Base-by-base conservation (phyloP, 2,329 filamentous ascomycete genomes). In the Metarhizium anisopliae region DNA sequence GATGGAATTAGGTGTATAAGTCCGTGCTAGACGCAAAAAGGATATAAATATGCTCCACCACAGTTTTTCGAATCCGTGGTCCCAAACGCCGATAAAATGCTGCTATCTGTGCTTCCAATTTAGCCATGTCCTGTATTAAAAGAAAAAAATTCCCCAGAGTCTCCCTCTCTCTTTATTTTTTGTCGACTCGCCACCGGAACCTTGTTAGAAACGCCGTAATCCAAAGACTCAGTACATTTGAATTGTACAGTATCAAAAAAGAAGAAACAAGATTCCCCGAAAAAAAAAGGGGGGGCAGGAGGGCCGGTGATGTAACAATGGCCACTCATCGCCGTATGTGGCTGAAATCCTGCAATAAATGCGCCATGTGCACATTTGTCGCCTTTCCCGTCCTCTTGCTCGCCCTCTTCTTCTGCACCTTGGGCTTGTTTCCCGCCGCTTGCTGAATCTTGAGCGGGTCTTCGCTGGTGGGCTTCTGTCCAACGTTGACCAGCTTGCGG, bases 361-460 rank as follows among this genome's bases (percentile, higher is more conserved):
- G 84, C 62, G 80, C 79, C 90, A 96, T 95, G 69, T 96, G 91
- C 32, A 84, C 84, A 68, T 96, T 96, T 30, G 90, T 95, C 56
- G 87, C 85, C 78, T 92, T 94, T 61, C 87, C 89, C 47, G 83
- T 83, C 58, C 85, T 81, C 61, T 89, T 82, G 62, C 74, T 72
- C 30, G 76, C 74, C 49, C 84, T 77, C 68, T 89, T 89, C 73
- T 89, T 88, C 70, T 85, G 84, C 74, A 87, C 86, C 74, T 89
- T 88, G 62, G 85, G 73, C 67, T 81, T 83, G 58, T 79, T 81
- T 16, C 42, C 42, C 25, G 79, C 74, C 16, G 60, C 66, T 52
- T 65, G 61, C 40, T 60, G 64, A 6, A 62, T 51, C 82, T 75
- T 68, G 62, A 80, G 71, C 57, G 89, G 89, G 62, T 91, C 87